These are phyloP conservation scores for Pestalotiopsis sp. DNA, from an alignment of 2,329 filamentous ascomycete genomes.

Conservation along the genomic window DNA sequence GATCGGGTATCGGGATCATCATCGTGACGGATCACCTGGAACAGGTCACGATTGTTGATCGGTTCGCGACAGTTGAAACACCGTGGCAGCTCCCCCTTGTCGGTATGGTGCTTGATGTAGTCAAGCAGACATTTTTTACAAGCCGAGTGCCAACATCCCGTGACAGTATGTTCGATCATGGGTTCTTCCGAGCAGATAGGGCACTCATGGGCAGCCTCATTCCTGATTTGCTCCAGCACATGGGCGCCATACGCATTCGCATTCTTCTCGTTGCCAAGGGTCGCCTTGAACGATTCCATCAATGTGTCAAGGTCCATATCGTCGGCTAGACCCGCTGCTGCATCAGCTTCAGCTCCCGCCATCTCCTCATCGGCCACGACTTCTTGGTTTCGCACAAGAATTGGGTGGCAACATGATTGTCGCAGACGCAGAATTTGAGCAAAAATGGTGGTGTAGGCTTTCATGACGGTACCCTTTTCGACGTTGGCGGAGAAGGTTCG, in stretches of 20 bases:
- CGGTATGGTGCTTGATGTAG: conserved; percentile 84
- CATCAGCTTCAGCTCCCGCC: conserved; percentile 74
- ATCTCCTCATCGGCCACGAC: conserved; percentile 87
- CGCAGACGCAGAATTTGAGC: conserved; percentile 91
- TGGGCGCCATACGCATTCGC: conserved; percentile 79
- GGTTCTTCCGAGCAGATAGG: conserved; percentile 94
- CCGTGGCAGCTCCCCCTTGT: conserved; percentile 71
- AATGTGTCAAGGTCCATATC: conserved; percentile 93
- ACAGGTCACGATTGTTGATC: conserved; percentile 81
- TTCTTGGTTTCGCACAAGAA: conserved; percentile 81
- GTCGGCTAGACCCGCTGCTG: conserved; percentile 79
- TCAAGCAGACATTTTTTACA: conserved; percentile 92
- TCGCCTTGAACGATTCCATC: conserved; percentile 78
- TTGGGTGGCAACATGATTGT: conserved; percentile 91
- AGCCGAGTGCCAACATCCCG: conserved; percentile 95
- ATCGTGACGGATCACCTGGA: conserved; percentile 86
- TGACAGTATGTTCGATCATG: conserved; percentile 92
- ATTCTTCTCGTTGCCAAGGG: conserved; percentile 60
- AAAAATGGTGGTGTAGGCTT: conserved; percentile 95
- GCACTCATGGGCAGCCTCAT: conserved; percentile 85
- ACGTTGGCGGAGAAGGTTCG: conserved; percentile 82
- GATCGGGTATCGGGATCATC: conserved; percentile 48
- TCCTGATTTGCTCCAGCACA: conserved; percentile 86
- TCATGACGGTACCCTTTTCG: conserved; percentile 89
- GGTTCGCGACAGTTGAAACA: conserved; percentile 90